Conservation (phyloP, 306 rosid genomes). For the Medicago truncatula region MtrunA17r5.0-ANR NC_053045.1:57806501-57807000, state of each 20-base stretch:
- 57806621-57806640: constrained; percentile 67
- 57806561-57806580: constrained; percentile 59
- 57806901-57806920: not conserved
- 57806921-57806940: constrained; percentile 36
- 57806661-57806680: constrained; percentile 52
- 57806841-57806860: constrained; percentile 81
- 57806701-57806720: constrained; percentile 86
- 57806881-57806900: not conserved
- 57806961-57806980: constrained; percentile 33
- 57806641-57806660: constrained; percentile 66
- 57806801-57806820: constrained; percentile 88
- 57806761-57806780: constrained; percentile 89
- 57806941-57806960: constrained; percentile 29
- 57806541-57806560: constrained; percentile 50
- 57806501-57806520: constrained; percentile 32
- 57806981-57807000: constrained; percentile 16
- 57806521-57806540: constrained; percentile 56
- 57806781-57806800: constrained; percentile 96
- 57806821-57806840: constrained; percentile 94
- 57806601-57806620: constrained; percentile 42
- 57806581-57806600: constrained; percentile 53
- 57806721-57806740: constrained; percentile 68
- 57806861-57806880: constrained; percentile 62
- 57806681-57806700: constrained; percentile 82
- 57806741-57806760: constrained; percentile 96